Base-by-base conservation (phyloP, 352 stramenopile genomes). In the Globisporangium paddicum region DNA sequence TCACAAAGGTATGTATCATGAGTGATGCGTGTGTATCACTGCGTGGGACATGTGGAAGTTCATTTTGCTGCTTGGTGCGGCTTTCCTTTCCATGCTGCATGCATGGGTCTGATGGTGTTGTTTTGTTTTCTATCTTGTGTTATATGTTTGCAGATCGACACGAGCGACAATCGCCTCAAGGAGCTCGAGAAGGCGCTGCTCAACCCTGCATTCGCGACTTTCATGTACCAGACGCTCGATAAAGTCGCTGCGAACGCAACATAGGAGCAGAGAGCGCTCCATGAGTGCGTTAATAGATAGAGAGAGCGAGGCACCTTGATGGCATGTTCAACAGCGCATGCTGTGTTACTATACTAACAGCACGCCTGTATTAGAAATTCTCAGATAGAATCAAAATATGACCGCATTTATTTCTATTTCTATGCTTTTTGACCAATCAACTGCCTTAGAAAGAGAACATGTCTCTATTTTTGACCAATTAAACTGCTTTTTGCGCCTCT, bases 221-320 rank as follows among this genome's bases (percentile, higher is more conserved):
- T 94, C 63, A 89, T 94, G 72, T 90, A 87, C 63, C 64, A 82
- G 51, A 64, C 82, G 11, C 67, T 94, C 30, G 82, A 94, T 51
- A 67, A 83, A 49, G 72, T 90, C 6, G 19, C 55, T 3, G 32
- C 38, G 16, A 64, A 49, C 42, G 21, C 19, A 19, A 37, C 54
- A 45, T 42, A 42, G 42, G n/a, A n/a, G n/a, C n/a, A 32, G 28
- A 32, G 28, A 32, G 28, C 28, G 28, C 28, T 32, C 6, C 28
- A 32, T 7, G 28, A 32, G 28, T 6, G 3, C 28, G 28, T 32
- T 32, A 32, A 32, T 32, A 32, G 28, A 32, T n/a, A n/a, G n/a
- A n/a, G n/a, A n/a, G n/a, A n/a, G n/a, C n/a, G n/a, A n/a, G n/a
- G n/a, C n/a, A n/a, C n/a, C n/a, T n/a, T n/a, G n/a, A n/a, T n/a